Evolutionary conservation across 2,329 filamentous ascomycete genomes (phyloP), one percentile per base, ranked within the genome.

Genomic region (Stachybotrys echinatus): DNA sequence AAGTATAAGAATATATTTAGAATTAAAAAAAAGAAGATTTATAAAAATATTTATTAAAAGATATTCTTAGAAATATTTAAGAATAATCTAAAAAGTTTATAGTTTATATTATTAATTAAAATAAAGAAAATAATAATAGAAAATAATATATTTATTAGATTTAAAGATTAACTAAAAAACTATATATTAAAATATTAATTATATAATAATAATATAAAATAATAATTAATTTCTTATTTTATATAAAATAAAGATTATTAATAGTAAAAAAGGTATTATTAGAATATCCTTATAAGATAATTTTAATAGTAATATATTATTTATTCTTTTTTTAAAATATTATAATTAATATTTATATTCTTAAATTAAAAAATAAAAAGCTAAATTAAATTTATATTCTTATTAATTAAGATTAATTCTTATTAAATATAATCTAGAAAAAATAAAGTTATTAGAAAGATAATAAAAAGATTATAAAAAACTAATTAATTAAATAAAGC

Each of bases 291-390:
- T 6, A 17, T 8, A 7, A 18, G 14, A 48, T 42, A 27, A 6
- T 48, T 27, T 17, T 47, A 34, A 42, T 39, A 34, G n/a, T 46
- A 46, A 46, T 42, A 31, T 34, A 50, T 50, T n/a, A n/a, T n/a
- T 56, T 53, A 49, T 55, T 7, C 20, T 18, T 42, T 8, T 19
- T 18, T 42, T 18, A 42, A 7, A 18, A 10, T 8, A 42, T 18
- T 10, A 42, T 18, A 8, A 14, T 42, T 18, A n/a, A 18, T 8
- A 19, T 18, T n/a, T 8, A 42, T 42, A 42, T n/a, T n/a, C n/a
- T 10, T 42, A 42, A 42, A 42, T n/a, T 14, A n/a, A 42, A 42
- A 18, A 42, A 19, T 18, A n/a, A n/a, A n/a, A n/a, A n/a, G n/a
- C n/a, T n/a, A n/a, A n/a, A n/a, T n/a, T n/a, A n/a, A n/a, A n/a